Evolutionary conservation across 2,329 filamentous ascomycete genomes (phyloP), one percentile per base, ranked within the genome.

Genomic region (Leptographium radiaticola): DNA sequence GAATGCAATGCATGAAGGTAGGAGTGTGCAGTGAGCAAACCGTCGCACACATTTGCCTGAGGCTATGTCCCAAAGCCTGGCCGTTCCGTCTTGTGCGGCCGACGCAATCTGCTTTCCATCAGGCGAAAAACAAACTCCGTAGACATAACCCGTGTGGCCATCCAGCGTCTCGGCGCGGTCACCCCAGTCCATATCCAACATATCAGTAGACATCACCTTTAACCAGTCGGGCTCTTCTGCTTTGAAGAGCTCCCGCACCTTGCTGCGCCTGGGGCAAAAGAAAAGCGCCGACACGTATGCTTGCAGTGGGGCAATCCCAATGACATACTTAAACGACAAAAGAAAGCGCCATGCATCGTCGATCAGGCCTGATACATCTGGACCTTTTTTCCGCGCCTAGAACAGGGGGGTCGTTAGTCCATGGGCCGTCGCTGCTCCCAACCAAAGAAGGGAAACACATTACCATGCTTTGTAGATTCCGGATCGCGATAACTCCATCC

Each of bases 401-500:
- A 20, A 18, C 7, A 12, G 34, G 34, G 34, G 34, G 34, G 7
- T 25, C 42, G n/a, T 44, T 20, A 44, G 42, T 44, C 12, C 42
- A 44, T 18, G n/a, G 34, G 34, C 34, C 34, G 34, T 20, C 42
- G 42, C 18, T 44, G 15, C 15, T 44, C 12, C 7, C 15, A 44
- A 44, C 15, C 34, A 36, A 36, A 36, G 42, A 8, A 18, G 7
- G 7, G 15, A 18, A 9, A 18, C 39, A 13, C 16, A 16, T 18
- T 45, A 51, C 12, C 50, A n/a, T 8, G n/a, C 42, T 44, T 4
- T 47, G 16, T n/a, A 66, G 60, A 49, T 58, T 58, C 15, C 13
- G 9, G 11, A 67, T 57, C 12, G 59, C 53, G 18, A 58, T 18
- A 6, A 66, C 52, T 3, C 59, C 66, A 53, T 59, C 47, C 12